Base-by-base conservation (phyloP, 331 rosid genomes). In the Pyrus hybrid region DNA sequence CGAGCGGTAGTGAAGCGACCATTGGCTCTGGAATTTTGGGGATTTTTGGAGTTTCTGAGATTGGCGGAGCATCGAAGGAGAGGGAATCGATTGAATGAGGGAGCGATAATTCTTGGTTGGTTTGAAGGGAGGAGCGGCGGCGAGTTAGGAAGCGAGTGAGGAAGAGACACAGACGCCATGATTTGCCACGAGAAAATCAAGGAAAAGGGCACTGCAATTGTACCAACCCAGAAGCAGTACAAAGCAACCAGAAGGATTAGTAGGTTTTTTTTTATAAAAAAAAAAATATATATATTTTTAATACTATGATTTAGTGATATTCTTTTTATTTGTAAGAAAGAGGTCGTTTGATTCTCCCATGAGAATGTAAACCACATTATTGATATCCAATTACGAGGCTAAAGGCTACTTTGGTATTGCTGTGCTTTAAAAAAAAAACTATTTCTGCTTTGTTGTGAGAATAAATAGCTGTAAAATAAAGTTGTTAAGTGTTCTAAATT, bases 11-110 rank as follows among this genome's bases (percentile, higher is more conserved):
- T 12, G 67, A 57, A 63, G 11, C 67, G 66, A 26, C 43, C 67
- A 23, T 20, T 22, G 32, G 21, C 2, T 57, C 76, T 33, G 14
- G 76, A 72, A 17, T 33, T 57, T 8, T 58, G 67, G 23, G 33
- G 28, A 33, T 23, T 72, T 45, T 54, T 60, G 28, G 76, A 71
- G 66, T 65, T 62, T 25, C 43, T 17, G 63, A 61, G 32, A 23
- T 62, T 60, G 80, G 43, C 43, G 43, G 83, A 68, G 83, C 70
- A 68, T 74, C 80, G 76, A 43, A 51, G 49, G 9, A 67, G 56
- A 51, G 79, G 23, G 54, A 75, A 51, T 7, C 72, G 67, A 33
- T 54, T 35, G 37, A 20, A 29, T 5, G 41, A 1, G 41, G 69
- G 51, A 13, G 45, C 10, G 30, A 29, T 29, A 73, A 43, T 37